These are phyloP conservation scores for Antrodiella citrinella DNA, from an alignment of 768 basidiomycete species.

Conservation along the genomic window DNA sequence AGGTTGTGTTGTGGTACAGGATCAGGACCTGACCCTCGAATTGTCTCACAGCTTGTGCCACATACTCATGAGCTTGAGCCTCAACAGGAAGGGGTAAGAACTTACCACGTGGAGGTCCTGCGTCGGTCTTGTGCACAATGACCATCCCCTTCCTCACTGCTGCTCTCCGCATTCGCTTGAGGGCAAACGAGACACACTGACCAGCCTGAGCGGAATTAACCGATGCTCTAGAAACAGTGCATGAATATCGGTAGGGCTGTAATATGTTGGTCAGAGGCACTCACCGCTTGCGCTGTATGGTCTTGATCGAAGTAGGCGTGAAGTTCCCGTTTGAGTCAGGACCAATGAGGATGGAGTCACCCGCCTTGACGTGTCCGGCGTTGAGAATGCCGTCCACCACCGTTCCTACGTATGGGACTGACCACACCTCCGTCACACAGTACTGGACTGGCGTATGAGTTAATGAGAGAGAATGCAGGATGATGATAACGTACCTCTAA, in stretches of 20 bases:
- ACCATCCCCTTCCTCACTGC: slow-evolving; percentile 94
- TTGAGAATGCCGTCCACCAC: slow-evolving; percentile 83
- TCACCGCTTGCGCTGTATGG: slow-evolving; percentile 89
- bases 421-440: slow-evolving; percentile 79
- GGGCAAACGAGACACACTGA: slow-evolving; percentile 87
- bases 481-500: slow-evolving; percentile 46
- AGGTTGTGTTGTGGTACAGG: slow-evolving; percentile 88
- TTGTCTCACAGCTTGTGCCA: slow-evolving; percentile 52
- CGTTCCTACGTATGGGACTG: slow-evolving; percentile 79
- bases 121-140: slow-evolving; percentile 71
- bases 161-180: slow-evolving; percentile 79
- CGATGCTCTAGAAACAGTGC: slow-evolving; percentile 45
- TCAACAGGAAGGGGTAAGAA: neutral
- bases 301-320: slow-evolving; percentile 70
- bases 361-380: slow-evolving; percentile 63
- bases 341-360: slow-evolving; percentile 78
- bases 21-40: slow-evolving; percentile 95
- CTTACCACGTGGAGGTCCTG: slow-evolving; percentile 65
- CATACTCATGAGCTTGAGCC: neutral
- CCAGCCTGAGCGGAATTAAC: slow-evolving; percentile 88
- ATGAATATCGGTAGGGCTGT: neutral
- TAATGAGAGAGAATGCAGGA: neutral
- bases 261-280: no score
- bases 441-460: slow-evolving; percentile 36
- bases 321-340: slow-evolving; percentile 92